Evolutionary conservation across 495 filamentous ascomycete genomes (phyloP), one percentile per base, ranked within the genome.

Genomic region (Talaromyces adpressus): DNA sequence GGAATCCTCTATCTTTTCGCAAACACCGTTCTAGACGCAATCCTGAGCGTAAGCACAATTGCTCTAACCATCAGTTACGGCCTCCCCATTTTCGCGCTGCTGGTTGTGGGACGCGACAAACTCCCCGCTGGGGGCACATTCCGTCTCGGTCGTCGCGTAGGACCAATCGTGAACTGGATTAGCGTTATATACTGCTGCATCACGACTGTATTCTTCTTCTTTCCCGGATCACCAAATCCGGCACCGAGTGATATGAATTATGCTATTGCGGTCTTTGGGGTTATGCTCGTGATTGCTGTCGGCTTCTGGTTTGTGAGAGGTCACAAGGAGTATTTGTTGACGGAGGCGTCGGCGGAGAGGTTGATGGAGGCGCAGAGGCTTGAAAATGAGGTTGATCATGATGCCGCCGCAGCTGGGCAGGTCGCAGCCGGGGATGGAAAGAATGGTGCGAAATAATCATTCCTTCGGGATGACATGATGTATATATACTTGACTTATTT

Each of bases 211-310:
- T 80, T 80, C 58, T 80, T 80, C 68, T 73, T 80, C 63, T 80
- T 80, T 63, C 78, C 78, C 0, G 65, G 70, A 2, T 65, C 58
- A 7, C 73, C 78, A n/a, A 73, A 74, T 27, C 78, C 78, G 0
- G 64, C 72, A 0, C 68, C 74, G 0, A 64, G 70, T 14, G 75
- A 79, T 25, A 80, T 79, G 78, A 80, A 80, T 51, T 80, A 76
- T 34, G 78, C 78, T 8, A 78, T 80, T 65, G 78, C 71, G 0
- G 78, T 80, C 12, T 81, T 80, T 65, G 79, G 79, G 3, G 77
- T 80, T 7, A 81, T 81, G 79, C 67, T 80, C 39, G 72, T 78
- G 2, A 76, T 80, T 59, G 65, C 78, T 1, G 25, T 78, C 7
- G 70, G 67, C 4, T 80, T 80, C 60, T 80, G 78, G 78, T 72